Conservation (phyloP, 1,139 yeast genomes). For the Komagataea norvegica region DNA sequence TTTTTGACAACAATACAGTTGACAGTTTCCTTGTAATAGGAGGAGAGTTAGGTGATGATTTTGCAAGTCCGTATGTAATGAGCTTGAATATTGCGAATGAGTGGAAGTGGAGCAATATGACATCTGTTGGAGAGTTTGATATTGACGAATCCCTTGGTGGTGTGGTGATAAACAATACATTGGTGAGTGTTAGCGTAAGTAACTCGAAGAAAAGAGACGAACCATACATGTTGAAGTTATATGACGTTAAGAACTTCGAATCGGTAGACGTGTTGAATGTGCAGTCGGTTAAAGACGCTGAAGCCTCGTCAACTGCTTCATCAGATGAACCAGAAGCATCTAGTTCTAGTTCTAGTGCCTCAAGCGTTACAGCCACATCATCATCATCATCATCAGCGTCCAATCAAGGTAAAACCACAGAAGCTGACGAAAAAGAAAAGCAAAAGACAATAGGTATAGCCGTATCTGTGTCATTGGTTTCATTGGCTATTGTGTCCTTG, state of each 20-base stretch:
- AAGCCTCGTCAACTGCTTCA: conserved; percentile 1
- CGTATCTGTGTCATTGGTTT: conserved; percentile 14
- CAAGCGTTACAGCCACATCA: too few species aligned
- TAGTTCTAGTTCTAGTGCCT: not conserved
- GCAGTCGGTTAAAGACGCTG: not conserved
- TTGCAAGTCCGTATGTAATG: conserved; percentile 40
- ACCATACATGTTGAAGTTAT: conserved; percentile 26
- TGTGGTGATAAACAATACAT: conserved; percentile 35
- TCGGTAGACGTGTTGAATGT: conserved; percentile 12
- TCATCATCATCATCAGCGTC: conserved; percentile 1
- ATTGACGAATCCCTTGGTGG: conserved; percentile 34
- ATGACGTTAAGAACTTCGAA: conserved; percentile 27
- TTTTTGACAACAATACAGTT: conserved; percentile 25
- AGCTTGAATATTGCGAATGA: conserved; percentile 33
- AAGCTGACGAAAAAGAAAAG: not conserved
- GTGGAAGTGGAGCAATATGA: conserved; percentile 41
- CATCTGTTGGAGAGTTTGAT: conserved; percentile 18
- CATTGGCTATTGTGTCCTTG: conserved; percentile 6
- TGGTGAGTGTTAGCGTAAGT: conserved; percentile 29
- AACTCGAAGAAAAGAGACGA: conserved; percentile 16
- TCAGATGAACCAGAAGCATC: not conserved
- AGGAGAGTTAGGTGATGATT: conserved; percentile 34
- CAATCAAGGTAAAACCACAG: not conserved
- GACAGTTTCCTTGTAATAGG: conserved; percentile 33
- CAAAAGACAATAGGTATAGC: conserved; percentile 11